These are phyloP conservation scores for Cephaloascus fragrans DNA, from an alignment of 805 yeast species.

Conservation along the genomic window DNA sequence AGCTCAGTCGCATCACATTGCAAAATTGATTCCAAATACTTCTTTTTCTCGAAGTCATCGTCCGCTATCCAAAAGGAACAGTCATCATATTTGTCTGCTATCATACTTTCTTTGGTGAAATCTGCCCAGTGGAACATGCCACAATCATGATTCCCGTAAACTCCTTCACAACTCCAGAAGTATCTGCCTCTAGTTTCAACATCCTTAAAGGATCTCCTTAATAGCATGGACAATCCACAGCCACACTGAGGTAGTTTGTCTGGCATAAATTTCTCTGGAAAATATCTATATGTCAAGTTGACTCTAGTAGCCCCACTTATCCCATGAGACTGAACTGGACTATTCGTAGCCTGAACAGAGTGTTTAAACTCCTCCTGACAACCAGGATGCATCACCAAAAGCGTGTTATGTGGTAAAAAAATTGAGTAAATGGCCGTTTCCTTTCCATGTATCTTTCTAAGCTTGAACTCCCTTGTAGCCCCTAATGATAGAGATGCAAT, in stretches of 20 bases:
- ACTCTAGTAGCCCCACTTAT: slow-evolving; percentile 42
- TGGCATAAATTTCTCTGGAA: slow-evolving; percentile 25
- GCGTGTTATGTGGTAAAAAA: slow-evolving; percentile 61
- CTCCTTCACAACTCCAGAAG: slow-evolving; percentile 55
- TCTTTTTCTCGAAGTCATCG: slow-evolving; percentile 20
- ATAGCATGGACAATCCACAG: slow-evolving; percentile 40
- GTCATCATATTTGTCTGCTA: slow-evolving; percentile 18
- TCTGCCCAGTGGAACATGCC: slow-evolving; percentile 41
- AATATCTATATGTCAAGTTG: slow-evolving; percentile 58
- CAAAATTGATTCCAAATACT: too few relatives aligned
- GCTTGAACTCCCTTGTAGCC: slow-evolving; percentile 55
- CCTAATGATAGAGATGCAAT: slow-evolving; percentile 67
- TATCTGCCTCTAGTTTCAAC: slow-evolving; percentile 42
- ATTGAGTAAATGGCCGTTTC: slow-evolving; percentile 31
- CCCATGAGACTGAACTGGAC: slow-evolving; percentile 32
- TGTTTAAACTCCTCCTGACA: slow-evolving; percentile 74
- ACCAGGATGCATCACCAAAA: slow-evolving; percentile 68
- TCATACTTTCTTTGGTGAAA: slow-evolving; percentile 21
- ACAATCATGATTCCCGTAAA: slow-evolving; percentile 35
- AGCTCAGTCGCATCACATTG: too few relatives aligned
- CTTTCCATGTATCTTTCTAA: slow-evolving; percentile 32
- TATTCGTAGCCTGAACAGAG: slow-evolving; percentile 38
- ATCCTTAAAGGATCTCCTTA: slow-evolving; percentile 45
- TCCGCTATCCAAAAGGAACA: slow-evolving; percentile 38
- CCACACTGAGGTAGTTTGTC: slow-evolving; percentile 31